These are phyloP conservation scores for Auricularia auricula-judae DNA, from an alignment of 768 basidiomycete species.

Conservation along the genomic window DNA sequence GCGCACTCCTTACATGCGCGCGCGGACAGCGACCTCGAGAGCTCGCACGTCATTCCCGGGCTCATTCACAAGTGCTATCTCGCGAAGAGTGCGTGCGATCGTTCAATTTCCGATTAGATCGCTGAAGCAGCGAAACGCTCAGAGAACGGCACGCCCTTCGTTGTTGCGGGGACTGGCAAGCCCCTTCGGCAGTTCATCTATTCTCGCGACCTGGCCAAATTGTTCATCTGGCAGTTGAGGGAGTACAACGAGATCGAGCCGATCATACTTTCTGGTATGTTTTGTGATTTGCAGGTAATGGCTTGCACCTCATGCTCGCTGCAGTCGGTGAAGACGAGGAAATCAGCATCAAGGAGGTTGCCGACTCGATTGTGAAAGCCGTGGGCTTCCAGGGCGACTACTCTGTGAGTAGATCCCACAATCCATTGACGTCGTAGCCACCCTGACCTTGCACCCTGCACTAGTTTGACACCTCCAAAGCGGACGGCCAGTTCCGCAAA, in stretches of 20 bases:
- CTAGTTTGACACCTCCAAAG: slow-evolving; percentile 72
- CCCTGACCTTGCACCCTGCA: too few species aligned
- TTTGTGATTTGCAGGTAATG: background rate
- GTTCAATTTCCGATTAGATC: background rate
- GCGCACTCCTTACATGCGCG: background rate
- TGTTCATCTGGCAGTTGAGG: slow-evolving; percentile 87
- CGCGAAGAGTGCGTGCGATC: slow-evolving; percentile 58
- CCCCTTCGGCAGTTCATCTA: slow-evolving; percentile 97
- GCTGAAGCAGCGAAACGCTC: slow-evolving; percentile 2
- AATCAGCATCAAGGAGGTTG: slow-evolving; percentile 83
- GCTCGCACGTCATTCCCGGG: slow-evolving; percentile 90
- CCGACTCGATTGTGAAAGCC: slow-evolving; percentile 81
- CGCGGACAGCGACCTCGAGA: slow-evolving; percentile 59
- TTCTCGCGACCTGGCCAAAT: slow-evolving; percentile 88
- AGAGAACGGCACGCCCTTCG: slow-evolving; percentile 78
- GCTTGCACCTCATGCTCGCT: background rate
- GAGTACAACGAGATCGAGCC: slow-evolving; percentile 92
- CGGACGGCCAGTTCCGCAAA: slow-evolving; percentile 94
- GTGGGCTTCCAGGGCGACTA: slow-evolving; percentile 73
- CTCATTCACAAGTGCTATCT: slow-evolving; percentile 89
- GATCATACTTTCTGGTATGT: slow-evolving; percentile 74
- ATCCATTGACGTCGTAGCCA: background rate
- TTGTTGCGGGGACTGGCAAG: slow-evolving; percentile 82
- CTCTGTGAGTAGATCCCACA: slow-evolving; percentile 31
- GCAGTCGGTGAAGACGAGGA: slow-evolving; percentile 88